Conservation (phyloP, 345 rosid genomes). For the Brassica cretica region DNA sequence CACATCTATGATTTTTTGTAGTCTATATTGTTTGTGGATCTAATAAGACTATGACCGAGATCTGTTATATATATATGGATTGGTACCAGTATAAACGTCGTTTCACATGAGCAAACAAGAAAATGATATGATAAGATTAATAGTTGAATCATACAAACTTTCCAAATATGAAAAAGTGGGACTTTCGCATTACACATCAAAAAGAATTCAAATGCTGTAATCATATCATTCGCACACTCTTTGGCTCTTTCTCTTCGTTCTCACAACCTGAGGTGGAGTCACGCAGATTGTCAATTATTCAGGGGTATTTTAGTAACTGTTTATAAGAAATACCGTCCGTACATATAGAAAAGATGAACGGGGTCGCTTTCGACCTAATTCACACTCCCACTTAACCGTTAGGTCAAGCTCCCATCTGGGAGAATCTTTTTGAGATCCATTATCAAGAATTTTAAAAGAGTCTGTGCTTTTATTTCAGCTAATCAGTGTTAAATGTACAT, state of each 20-base stretch:
- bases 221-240: slow-evolving; percentile 34
- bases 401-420: slow-evolving; percentile 39
- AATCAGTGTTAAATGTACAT: slow-evolving; percentile 9
- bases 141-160: slow-evolving; percentile 17
- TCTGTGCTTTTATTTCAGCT: slow-evolving; percentile 18
- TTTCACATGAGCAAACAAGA: neutral
- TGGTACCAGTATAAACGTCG: neutral
- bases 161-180: slow-evolving; percentile 30
- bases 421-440: slow-evolving; percentile 31
- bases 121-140: neutral
- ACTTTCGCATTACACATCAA: neutral
- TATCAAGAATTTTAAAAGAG: slow-evolving; percentile 7
- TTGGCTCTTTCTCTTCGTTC: slow-evolving; percentile 21
- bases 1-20: neutral
- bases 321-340: neutral
- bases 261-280: slow-evolving; percentile 29
- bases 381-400: slow-evolving; percentile 38
- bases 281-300: slow-evolving; percentile 23
- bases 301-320: slow-evolving; percentile 9
- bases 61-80: neutral
- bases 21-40: neutral
- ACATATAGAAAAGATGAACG: slow-evolving; percentile 5
- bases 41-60: neutral
- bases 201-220: slow-evolving; percentile 31
- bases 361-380: slow-evolving; percentile 36